Conservation (phyloP, 495 filamentous ascomycete species). For the Aspergillus heteromorphus region DNA sequence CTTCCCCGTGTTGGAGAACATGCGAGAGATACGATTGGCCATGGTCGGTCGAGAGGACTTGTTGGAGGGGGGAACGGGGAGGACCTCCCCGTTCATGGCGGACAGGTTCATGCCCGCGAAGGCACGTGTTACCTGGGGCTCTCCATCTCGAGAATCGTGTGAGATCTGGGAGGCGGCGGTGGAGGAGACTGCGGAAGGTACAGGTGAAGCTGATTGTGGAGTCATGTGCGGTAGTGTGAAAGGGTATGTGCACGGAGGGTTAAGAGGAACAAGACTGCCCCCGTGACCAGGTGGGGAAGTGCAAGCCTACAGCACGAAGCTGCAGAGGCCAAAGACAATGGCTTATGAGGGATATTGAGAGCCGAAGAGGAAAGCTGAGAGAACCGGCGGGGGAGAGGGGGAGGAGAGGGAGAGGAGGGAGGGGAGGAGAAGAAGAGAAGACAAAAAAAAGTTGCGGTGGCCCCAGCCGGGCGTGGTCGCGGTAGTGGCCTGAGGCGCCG, state of each 20-base stretch:
- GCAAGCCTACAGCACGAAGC: slow-evolving; percentile 21
- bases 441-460: slow-evolving; percentile 24
- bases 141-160: slow-evolving; percentile 38
- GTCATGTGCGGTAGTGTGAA: slow-evolving; percentile 41
- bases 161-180: slow-evolving; percentile 38
- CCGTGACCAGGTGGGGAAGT: slow-evolving; percentile 9
- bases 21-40: slow-evolving; percentile 54
- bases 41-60: slow-evolving; percentile 47
- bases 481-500: slow-evolving; percentile 31
- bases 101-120: slow-evolving; percentile 44
- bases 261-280: slow-evolving; percentile 10
- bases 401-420: slow-evolving; percentile 8
- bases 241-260: slow-evolving; percentile 11
- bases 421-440: slow-evolving; percentile 14
- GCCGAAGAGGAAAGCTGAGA: slow-evolving; percentile 8
- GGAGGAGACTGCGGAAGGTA: slow-evolving; percentile 42
- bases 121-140: slow-evolving; percentile 41
- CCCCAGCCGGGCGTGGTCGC: slow-evolving; percentile 13
- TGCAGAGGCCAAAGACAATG: slow-evolving; percentile 16
- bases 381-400: slow-evolving; percentile 2
- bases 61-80: slow-evolving; percentile 27
- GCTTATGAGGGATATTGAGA: slow-evolving; percentile 4
- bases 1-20: slow-evolving; percentile 48
- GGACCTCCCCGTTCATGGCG: slow-evolving; percentile 32
- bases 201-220: slow-evolving; percentile 41